A percentile compares a stretch with the other conserved stretches of the same genome.
phyloP scores from a whole-genome alignment of 1,284 basidiomycete genomes.

The Fistulinella staudtii region DNA sequence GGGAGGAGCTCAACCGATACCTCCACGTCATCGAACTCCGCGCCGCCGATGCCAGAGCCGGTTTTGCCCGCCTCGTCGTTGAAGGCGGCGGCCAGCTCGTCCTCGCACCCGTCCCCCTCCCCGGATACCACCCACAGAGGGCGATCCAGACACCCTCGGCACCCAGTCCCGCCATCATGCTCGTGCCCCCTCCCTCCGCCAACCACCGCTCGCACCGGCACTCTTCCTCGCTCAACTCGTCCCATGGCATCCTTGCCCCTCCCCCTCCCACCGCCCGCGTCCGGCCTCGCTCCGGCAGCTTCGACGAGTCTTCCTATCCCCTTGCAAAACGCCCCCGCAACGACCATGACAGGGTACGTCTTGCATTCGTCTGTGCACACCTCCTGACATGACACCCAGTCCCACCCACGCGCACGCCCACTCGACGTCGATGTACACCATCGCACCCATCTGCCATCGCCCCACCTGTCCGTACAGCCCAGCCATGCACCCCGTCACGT shows the following conservation, averaged over 20 bases:
- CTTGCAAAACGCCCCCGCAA: conserved; percentile 41
- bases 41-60: conserved; percentile 46
- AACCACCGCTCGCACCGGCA: conserved; percentile 21
- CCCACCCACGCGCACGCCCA: conserved; percentile 14
- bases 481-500: conserved; percentile 12
- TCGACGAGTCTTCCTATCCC: conserved; percentile 35
- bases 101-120: conserved; percentile 28
- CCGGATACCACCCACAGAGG: conserved; percentile 13
- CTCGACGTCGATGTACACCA: conserved; percentile 23
- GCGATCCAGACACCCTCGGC: conserved; percentile 13
- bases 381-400: conserved; percentile 14
- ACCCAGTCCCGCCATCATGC: conserved; percentile 22
- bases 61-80: conserved; percentile 45
- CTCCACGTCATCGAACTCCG: conserved; percentile 44
- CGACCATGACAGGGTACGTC: conserved; percentile 27
- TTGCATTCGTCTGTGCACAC: background rate
- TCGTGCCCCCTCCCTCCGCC: conserved; percentile 19
- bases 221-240: conserved; percentile 21
- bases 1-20: conserved; percentile 52
- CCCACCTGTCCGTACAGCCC: conserved; percentile 17
- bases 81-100: conserved; percentile 44
- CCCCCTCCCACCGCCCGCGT: conserved; percentile 33
- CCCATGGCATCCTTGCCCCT: conserved; percentile 19
- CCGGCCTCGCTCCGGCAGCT: conserved; percentile 40
- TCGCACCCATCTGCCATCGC: conserved; percentile 22